Conservation (phyloP, 352 stramenopile genomes). For the Globisporangium sylvaticum region DNA sequence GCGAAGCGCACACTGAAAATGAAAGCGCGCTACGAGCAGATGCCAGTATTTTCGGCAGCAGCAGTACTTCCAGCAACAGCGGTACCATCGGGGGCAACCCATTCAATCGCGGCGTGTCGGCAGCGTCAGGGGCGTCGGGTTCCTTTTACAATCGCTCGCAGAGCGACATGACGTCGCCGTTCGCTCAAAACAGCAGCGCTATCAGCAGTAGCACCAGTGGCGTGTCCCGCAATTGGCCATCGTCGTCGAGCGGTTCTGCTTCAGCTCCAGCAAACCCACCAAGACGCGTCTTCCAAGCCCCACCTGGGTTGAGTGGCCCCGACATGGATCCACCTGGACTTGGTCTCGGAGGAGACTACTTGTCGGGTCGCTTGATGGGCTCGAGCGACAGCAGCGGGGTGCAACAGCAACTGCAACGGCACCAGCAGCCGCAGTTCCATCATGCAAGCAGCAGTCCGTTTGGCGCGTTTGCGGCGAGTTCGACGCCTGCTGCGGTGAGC, state of each 20-base stretch:
- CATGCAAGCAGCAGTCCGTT: constrained; percentile 1
- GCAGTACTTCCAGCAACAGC: not conserved
- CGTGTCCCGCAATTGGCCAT: constrained; percentile 14
- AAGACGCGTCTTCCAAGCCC: constrained; percentile 38
- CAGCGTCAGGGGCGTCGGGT: not conserved
- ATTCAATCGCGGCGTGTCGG: constrained; percentile 21
- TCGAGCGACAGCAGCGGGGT: not conserved
- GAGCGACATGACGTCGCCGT: constrained; percentile 11
- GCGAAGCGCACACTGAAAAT: not conserved
- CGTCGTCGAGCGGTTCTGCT: constrained; percentile 17
- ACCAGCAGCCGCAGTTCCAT: not conserved
- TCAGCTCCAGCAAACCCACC: constrained; percentile 19
- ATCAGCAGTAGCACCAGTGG: not conserved
- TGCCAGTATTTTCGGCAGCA: constrained; percentile 9
- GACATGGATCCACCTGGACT: constrained; percentile 3
- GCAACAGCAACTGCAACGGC: not conserved
- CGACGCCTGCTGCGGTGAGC: constrained; percentile 2
- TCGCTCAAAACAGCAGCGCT: constrained; percentile 5
- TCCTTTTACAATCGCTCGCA: constrained; percentile 4
- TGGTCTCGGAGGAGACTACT: constrained; percentile 5
- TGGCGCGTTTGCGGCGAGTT: constrained; percentile 3
- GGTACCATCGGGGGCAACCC: constrained; percentile 14
- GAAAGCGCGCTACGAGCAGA: constrained; percentile 7
- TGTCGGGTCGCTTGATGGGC: not conserved
- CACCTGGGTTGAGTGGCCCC: constrained; percentile 39